These are phyloP conservation scores for Rhodosporidiobolus odoratus DNA, from an alignment of 768 basidiomycete species.

Conservation along the genomic window DNA sequence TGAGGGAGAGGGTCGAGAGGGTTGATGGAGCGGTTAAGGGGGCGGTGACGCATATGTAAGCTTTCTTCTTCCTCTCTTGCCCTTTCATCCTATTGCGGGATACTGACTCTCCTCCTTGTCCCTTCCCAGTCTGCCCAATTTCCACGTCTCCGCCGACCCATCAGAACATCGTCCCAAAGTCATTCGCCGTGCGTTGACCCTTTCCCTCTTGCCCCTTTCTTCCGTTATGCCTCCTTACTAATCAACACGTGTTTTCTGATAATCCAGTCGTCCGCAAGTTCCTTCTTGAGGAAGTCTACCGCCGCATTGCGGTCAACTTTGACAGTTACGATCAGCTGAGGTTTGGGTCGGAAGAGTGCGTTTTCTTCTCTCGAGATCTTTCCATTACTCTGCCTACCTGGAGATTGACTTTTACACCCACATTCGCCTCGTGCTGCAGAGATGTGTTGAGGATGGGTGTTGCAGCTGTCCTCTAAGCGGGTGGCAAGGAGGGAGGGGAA, in stretches of 20 bases:
- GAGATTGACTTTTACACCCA: not conserved
- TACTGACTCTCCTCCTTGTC: not conserved
- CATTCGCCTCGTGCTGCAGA: conserved; percentile 1
- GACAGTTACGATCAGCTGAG: conserved; percentile 19
- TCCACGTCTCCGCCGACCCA: conserved; percentile 53
- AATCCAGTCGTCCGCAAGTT: conserved; percentile 51
- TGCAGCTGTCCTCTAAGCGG: not conserved
- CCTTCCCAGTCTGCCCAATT: conserved; percentile 55
- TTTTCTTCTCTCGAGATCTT: not conserved
- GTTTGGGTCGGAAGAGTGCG: conserved; percentile 22
- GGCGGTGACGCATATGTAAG: conserved; percentile 59
- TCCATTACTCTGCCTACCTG: not conserved
- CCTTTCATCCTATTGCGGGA: not conserved
- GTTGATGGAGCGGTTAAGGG: conserved; percentile 50
- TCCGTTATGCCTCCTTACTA: not conserved
- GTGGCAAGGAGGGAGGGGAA: too few relatives aligned
- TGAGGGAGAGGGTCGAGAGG: conserved; percentile 47
- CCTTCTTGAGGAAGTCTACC: conserved; percentile 62
- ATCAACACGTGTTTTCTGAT: not conserved
- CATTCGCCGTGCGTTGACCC: conserved; percentile 43
- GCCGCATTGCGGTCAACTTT: conserved; percentile 49
- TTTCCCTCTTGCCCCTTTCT: conserved; percentile 39
- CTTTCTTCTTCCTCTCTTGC: conserved; percentile 1
- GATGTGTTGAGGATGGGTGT: conserved; percentile 19
- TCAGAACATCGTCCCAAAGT: conserved; percentile 28